Evolutionary conservation across 202 grass and related monocot species (phyloP), one percentile per base, ranked within the genome.

Genomic region (Elaeis oleifera): DNA sequence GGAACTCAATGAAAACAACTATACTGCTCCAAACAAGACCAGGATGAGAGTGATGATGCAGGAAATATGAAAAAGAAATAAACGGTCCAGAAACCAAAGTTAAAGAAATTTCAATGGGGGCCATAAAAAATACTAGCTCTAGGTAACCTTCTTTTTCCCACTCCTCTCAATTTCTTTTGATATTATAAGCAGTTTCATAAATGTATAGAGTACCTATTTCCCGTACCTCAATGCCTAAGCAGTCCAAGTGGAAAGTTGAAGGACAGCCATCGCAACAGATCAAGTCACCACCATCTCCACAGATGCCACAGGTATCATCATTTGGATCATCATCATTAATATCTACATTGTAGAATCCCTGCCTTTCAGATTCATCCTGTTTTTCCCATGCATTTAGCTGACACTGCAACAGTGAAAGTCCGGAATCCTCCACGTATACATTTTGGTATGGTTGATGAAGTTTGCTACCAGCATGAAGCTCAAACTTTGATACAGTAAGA

Each of bases 391-490:
- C 90, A 80, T 88, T 71, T 57, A 76, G 58, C 61, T 90, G 76
- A 71, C 87, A 96, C 58, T 88, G 83, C 65, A 84, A 83, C 62
- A 96, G 69, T 11, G 87, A 84, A 75, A 80, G 23, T 3, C 39
- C 56, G 57, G 76, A 53, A 73, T 76, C 71, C 70, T 82, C 76
- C 54, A 96, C 72, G 73, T 80, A 88, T 51, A 90, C 88, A 56
- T 85, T 88, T 69, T 73, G 69, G 59, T 74, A 96, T 20, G 86
- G 72, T 31, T 85, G 70, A 26, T 83, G 54, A 69, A 83, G 69
- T 79, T 88, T 96, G 8, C 86, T 90, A 72, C 90, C 87, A 73
- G 90, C 87, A 85, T 96, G 90, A 78, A 88, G 78, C 81, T 96
- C 84, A 78, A 96, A 96, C 58, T 96, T 85, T 3, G 72, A 50